Conservation (phyloP, 805 yeast genomes). For the Pichia membranifaciens region DNA sequence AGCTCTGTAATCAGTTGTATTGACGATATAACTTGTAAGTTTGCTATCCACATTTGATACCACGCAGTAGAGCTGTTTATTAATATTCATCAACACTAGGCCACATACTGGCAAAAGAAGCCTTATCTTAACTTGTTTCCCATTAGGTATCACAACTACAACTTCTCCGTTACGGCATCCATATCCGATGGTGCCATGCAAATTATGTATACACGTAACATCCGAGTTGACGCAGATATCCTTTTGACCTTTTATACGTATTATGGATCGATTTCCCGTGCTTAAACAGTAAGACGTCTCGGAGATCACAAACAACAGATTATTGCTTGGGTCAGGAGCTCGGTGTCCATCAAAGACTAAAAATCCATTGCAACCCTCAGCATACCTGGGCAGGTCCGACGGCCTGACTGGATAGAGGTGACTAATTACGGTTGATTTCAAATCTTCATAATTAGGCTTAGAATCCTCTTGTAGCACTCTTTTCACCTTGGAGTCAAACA, state of each 20-base stretch:
- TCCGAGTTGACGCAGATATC: conserved; percentile 4
- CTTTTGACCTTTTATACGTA: too few species aligned
- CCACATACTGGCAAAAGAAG: conserved; percentile 9
- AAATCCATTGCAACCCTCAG: background rate
- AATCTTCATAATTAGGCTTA: too few species aligned
- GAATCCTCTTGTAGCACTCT: too few species aligned
- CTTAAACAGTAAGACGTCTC: too few species aligned
- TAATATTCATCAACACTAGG: background rate
- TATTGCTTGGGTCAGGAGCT: too few species aligned
- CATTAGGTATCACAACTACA: too few species aligned
- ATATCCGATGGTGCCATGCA: background rate
- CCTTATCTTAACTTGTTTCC: background rate
- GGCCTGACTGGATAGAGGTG: too few species aligned
- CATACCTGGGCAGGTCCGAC: too few species aligned
- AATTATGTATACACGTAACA: conserved; percentile 2
- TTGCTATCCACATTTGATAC: conserved; percentile 8
- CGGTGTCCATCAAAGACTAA: background rate
- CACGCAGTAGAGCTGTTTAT: conserved; percentile 1
- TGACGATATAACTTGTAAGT: conserved; percentile 4
- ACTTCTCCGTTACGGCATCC: conserved; percentile 14
- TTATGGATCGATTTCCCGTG: too few species aligned
- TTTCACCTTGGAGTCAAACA: too few species aligned
- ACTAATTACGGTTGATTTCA: too few species aligned
- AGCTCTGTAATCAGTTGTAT: background rate
- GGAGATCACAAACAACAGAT: too few species aligned